phyloP scores from a whole-genome alignment of 257 asterid genomes.

The Solanum appendiculatum region DNA sequence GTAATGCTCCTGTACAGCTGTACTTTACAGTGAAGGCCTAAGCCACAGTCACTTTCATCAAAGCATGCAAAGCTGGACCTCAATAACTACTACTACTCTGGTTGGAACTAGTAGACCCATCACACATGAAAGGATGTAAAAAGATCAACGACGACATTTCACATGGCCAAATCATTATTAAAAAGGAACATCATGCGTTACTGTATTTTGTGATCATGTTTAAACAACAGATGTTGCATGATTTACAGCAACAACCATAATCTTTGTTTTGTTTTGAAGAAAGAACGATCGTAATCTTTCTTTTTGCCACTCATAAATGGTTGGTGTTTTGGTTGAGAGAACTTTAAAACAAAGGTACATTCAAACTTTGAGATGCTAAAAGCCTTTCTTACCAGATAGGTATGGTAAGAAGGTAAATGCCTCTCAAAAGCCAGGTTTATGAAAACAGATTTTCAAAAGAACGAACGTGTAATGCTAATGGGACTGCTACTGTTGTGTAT shows the following conservation, averaged over 20 bases:
- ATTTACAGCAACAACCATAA: not conserved
- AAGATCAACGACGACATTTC: not conserved
- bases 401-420: not conserved
- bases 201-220: not conserved
- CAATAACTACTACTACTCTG: not conserved
- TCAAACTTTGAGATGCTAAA: not conserved
- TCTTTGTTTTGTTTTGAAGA: not conserved
- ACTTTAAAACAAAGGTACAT: not conserved
- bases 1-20: not conserved
- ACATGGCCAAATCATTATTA: not conserved
- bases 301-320: not conserved
- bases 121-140: not conserved
- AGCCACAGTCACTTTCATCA: not conserved
- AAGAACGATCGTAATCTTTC: not conserved
- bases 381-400: not conserved
- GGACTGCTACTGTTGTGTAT: not conserved
- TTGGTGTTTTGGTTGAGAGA: not conserved
- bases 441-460: not conserved
- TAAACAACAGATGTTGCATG: not conserved
- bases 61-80: not conserved
- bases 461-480: not conserved
- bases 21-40: not conserved
- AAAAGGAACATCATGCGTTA: not conserved
- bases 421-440: not conserved
- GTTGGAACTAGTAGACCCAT: not conserved